Base-by-base conservation (phyloP, 371 early-diverging fungal species). In the Modicella reniformis region DNA sequence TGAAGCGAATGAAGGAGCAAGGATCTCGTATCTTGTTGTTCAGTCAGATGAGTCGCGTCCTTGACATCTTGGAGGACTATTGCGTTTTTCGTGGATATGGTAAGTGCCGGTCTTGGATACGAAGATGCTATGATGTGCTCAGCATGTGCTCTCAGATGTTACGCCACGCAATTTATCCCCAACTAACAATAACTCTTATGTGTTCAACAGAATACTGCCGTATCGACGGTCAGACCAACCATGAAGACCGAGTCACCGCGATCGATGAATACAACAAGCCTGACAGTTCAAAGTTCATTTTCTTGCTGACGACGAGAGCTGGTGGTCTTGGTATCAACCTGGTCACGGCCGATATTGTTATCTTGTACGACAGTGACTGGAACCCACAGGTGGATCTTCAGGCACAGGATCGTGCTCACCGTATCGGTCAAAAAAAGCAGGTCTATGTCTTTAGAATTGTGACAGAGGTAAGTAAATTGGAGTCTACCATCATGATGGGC, bases 301-400 rank as follows among this genome's bases (percentile, higher is more conserved):
- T 99, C 73, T 86, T 99, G 80, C 82, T 99, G 33, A 98, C 99
- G 2, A 99, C 99, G 15, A 91, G 97, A 59, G 98, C 99, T 6
- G 99, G 99, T 67, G 99, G 99, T 60, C 87, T 99, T 23, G 99
- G 99, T 65, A 98, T 99, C 77, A 99, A 99, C 82, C 85, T 99
- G 76, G 95, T 96, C 0, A 93, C 95, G 2, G 99, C 99, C 13
- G 98, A 99, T 82, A 94, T 91, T 33, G 99, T 99, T 44, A 88
- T 99, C 56, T 88, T 99, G 66, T 99, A 95, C 76, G 99, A 99
- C 82, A 95, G 93, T 75, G 99, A 99, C 82, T 99, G 98, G 99
- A 98, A 98, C 76, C 98, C 98, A 23, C 97, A 97, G 84, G 96
- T 93, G 19, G 98, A 98, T 84, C 82, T 97, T 28, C 98, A 98